These are phyloP conservation scores for Pinus tabuliformis DNA, from an alignment of 75 land plant species.

Conservation along the genomic window DNA sequence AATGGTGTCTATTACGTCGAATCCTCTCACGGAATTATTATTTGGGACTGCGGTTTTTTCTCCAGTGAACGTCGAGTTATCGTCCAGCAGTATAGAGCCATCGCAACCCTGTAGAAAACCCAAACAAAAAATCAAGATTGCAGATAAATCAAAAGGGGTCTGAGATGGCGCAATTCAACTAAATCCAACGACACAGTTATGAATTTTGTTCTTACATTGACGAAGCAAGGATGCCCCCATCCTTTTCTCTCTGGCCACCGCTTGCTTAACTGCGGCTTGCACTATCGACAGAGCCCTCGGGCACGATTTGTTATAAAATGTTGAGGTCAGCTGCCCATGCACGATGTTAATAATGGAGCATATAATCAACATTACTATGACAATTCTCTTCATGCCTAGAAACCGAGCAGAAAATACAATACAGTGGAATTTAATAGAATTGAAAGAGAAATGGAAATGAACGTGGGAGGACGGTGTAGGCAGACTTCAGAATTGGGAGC, in stretches of 20 bases:
- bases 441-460: constrained; percentile 29
- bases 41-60: constrained; percentile 60
- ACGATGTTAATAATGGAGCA: constrained; percentile 25
- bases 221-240: constrained; percentile 40
- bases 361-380: not conserved
- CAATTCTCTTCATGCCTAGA: constrained; percentile 32
- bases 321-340: constrained; percentile 13
- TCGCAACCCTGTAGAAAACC: constrained; percentile 56
- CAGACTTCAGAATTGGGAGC: not conserved
- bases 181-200: not conserved
- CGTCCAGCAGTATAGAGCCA: constrained; percentile 61
- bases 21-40: constrained; percentile 24
- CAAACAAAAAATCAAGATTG: not conserved
- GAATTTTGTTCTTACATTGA: constrained; percentile 15
- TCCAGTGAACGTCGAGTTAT: constrained; percentile 12
- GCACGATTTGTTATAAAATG: constrained; percentile 15
- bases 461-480: constrained; percentile 41
- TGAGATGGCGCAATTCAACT: not conserved
- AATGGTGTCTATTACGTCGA: constrained; percentile 34
- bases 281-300: constrained; percentile 25
- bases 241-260: constrained; percentile 27
- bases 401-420: constrained; percentile 37
- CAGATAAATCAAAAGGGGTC: not conserved
- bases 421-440: constrained; percentile 30
- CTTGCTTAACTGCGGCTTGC: constrained; percentile 18